Base-by-base conservation (phyloP, 139 green algal species). In the Chlamydomonas eustigma region DNA sequence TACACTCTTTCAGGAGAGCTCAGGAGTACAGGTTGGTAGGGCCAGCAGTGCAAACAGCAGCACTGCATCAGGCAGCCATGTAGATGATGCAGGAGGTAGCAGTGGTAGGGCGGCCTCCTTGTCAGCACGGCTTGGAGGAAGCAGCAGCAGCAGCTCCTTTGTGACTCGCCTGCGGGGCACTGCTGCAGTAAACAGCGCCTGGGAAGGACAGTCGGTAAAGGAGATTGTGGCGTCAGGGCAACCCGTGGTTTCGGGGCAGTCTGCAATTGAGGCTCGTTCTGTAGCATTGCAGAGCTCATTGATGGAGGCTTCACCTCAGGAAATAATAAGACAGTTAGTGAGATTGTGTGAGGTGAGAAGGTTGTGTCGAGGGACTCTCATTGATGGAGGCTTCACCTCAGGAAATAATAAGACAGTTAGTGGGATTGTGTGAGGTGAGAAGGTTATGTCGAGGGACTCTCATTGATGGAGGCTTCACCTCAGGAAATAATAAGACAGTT, bases 81-180 rank as follows among this genome's bases (percentile, higher is more conserved):
- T n/a, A n/a, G n/a, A n/a, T n/a, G n/a, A n/a, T n/a, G n/a, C n/a
- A n/a, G n/a, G n/a, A n/a, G n/a, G n/a, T n/a, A n/a, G n/a, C n/a
- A n/a, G n/a, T n/a, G n/a, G n/a, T n/a, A n/a, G 44, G 58, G 44
- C 12, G 44, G 18, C 44, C 18, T 58, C 44, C 44, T 18, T 12
- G 44, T 58, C 12, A 28, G 44, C 12, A 58, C 44, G 44, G 44
- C 44, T 12, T 12, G 12, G 44, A 12, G 12, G 44, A 12, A 18
- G 58, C 8, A 69, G 58, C 24, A 69, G 58, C 8, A n/a, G 24
- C 12, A 58, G 44, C 18, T 81, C 77, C 2, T 81, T 81, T 18
- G 77, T 73, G 38, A 51, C 73, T 32, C 77, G 77, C 33, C 58
- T 81, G 70, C 70, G 77, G 2, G 77, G 76, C 58, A 77, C 77